Percentiles rank a stretch among this genome's conserved stretches.
These are phyloP conservation scores for Claviceps sp. DNA, from an alignment of 2,329 filamentous ascomycete genomes.

Conservation along the genomic window DNA sequence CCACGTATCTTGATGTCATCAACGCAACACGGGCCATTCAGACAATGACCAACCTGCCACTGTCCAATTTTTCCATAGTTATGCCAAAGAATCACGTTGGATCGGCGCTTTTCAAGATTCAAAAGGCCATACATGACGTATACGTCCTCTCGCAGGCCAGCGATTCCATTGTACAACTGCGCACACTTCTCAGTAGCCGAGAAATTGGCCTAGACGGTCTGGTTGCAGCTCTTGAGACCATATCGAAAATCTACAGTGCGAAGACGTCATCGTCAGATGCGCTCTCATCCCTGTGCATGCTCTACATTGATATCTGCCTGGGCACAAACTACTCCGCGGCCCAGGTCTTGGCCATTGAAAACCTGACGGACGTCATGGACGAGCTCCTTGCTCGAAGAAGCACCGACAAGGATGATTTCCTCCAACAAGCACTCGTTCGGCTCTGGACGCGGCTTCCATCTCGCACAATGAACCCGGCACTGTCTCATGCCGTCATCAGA, in stretches of 20 bases:
- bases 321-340: conserved; percentile 27
- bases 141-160: conserved; percentile 17
- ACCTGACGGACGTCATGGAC: conserved; percentile 34
- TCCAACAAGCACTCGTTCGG: conserved; percentile 19
- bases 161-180: conserved; percentile 13
- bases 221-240: conserved; percentile 20
- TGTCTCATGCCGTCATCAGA: conserved; percentile 36
- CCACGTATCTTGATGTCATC: conserved; percentile 32
- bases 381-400: conserved; percentile 17
- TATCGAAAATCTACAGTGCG: conserved; percentile 19
- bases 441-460: conserved; percentile 28
- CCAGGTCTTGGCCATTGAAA: conserved; percentile 32
- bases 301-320: conserved; percentile 31
- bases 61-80: conserved; percentile 11
- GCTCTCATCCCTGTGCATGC: conserved; percentile 21
- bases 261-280: conserved; percentile 12
- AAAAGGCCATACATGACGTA: conserved; percentile 23
- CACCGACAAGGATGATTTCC: conserved; percentile 15
- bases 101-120: conserved; percentile 27
- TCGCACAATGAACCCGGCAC: conserved; percentile 30
- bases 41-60: conserved; percentile 8
- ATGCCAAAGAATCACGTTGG: conserved; percentile 8
- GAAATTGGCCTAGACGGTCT: conserved; percentile 22
- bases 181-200: conserved; percentile 15
- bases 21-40: conserved; percentile 27